Percentiles rank a stretch among this genome's conserved stretches.
phyloP scores from a whole-genome alignment of 2,329 filamentous ascomycete genomes.

The Hypoxylon sp. region DNA sequence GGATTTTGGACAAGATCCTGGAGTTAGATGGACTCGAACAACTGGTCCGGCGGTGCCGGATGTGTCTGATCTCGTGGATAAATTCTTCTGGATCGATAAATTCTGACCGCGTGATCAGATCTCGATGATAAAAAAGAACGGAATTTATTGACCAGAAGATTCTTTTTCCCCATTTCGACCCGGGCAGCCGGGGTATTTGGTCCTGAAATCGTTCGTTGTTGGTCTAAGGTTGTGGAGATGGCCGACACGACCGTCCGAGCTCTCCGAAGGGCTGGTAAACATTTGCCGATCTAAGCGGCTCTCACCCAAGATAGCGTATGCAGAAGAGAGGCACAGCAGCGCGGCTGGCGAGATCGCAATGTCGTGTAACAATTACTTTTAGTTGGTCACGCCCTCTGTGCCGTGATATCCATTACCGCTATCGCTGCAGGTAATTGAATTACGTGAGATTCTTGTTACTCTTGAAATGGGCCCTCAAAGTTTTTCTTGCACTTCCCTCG shows the following conservation, averaged over 20 bases:
- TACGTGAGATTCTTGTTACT: conserved; percentile 19
- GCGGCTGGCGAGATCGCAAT: conserved; percentile 6
- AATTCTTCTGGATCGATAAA: background rate
- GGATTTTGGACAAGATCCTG: background rate
- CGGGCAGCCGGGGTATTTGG: conserved; percentile 9
- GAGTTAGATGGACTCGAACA: background rate
- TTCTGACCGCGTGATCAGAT: conserved; percentile 14
- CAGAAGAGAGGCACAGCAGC: background rate
- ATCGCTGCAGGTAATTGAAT: conserved; percentile 5
- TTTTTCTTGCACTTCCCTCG: background rate
- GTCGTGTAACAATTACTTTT: conserved; percentile 1
- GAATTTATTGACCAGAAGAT: conserved; percentile 13
- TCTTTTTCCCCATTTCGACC: conserved; percentile 2
- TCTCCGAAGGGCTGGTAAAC: conserved; percentile 29
- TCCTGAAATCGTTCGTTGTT: conserved; percentile 22
- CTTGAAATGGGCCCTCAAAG: background rate
- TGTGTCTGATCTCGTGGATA: conserved; percentile 1
- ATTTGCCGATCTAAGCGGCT: conserved; percentile 22
- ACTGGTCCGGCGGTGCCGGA: conserved; percentile 13
- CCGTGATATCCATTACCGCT: background rate
- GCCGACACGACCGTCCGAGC: conserved; percentile 21
- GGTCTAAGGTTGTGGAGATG: conserved; percentile 21
- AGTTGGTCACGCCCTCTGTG: background rate
- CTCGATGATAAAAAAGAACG: background rate
- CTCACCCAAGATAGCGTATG: background rate